Conservation (phyloP, 2,329 filamentous ascomycete genomes). For the Rhinocladiella mackenziei region DNA sequence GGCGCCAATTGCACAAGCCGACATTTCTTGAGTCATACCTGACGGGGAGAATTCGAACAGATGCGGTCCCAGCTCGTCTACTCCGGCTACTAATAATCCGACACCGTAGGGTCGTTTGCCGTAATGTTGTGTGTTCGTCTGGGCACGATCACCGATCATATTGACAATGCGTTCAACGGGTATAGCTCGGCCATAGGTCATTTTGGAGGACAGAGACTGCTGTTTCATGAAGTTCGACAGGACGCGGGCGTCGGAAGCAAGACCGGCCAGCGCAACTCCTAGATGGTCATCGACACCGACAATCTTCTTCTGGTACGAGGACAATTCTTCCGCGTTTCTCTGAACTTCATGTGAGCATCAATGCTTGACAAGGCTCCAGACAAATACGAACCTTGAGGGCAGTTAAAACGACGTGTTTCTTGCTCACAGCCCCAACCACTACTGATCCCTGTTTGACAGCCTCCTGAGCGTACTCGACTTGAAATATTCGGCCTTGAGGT, state of each 20-base stretch:
- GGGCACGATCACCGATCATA: slow-evolving; percentile 92
- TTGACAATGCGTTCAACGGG: slow-evolving; percentile 82
- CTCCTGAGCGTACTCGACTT: slow-evolving; percentile 98
- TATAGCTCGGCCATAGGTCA: slow-evolving; percentile 93
- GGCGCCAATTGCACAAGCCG: slow-evolving; percentile 91
- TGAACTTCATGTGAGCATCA: slow-evolving; percentile 39
- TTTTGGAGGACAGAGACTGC: slow-evolving; percentile 90
- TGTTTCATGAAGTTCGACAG: slow-evolving; percentile 99
- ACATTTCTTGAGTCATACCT: slow-evolving; percentile 95
- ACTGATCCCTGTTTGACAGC: slow-evolving; percentile 99
- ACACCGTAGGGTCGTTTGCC: slow-evolving; percentile 95
- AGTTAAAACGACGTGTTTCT: slow-evolving; percentile 93
- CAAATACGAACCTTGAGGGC: slow-evolving; percentile 75
- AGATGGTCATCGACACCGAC: slow-evolving; percentile 95
- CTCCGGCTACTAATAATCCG: slow-evolving; percentile 83
- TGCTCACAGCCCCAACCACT: slow-evolving; percentile 93
- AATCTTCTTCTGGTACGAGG: slow-evolving; percentile 99
- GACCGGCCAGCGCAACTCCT: slow-evolving; percentile 90
- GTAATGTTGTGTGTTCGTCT: slow-evolving; percentile 97
- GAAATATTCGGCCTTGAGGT: slow-evolving; percentile 97
- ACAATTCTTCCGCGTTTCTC: slow-evolving; percentile 98
- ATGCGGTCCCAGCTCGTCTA: slow-evolving; percentile 90
- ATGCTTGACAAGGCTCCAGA: slow-evolving; percentile 17
- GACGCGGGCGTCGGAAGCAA: slow-evolving; percentile 95
- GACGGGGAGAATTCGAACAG: slow-evolving; percentile 97